Conservation (phyloP, 345 rosid genomes). For the Eucalyptus victrix region DNA sequence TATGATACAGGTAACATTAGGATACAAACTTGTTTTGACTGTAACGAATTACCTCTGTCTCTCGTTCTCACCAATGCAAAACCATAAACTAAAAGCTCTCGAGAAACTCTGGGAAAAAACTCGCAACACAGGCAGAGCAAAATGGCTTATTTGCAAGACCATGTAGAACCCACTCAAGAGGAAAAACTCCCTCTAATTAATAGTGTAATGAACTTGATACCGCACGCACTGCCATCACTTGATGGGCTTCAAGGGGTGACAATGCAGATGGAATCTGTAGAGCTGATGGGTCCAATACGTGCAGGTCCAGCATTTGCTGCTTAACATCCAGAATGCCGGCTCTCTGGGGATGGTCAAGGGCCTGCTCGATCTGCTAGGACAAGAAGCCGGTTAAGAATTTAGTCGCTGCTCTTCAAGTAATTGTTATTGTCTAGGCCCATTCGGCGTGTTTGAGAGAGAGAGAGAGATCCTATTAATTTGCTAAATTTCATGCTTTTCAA, state of each 20-base stretch:
- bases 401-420: too few relatives aligned
- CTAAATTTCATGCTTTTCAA: not conserved
- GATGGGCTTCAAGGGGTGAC: conserved; percentile 24
- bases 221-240: not conserved
- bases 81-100: not conserved
- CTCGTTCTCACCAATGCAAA: not conserved
- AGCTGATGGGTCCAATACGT: conserved; percentile 21
- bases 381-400: not conserved
- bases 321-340: conserved; percentile 43
- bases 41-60: not conserved
- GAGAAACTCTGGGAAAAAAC: not conserved
- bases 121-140: not conserved
- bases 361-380: conserved; percentile 48
- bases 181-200: not conserved
- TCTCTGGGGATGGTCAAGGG: conserved; percentile 68
- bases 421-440: not conserved
- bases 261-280: conserved; percentile 20
- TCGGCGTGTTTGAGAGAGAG: not conserved
- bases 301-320: conserved; percentile 51
- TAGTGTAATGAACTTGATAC: not conserved
- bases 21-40: not conserved
- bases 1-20: not conserved
- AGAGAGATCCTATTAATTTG: not conserved
- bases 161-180: not conserved
- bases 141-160: not conserved